Evolutionary conservation across 139 green algal species (phyloP).

Genomic region (Micractinium conductrix): DNA sequence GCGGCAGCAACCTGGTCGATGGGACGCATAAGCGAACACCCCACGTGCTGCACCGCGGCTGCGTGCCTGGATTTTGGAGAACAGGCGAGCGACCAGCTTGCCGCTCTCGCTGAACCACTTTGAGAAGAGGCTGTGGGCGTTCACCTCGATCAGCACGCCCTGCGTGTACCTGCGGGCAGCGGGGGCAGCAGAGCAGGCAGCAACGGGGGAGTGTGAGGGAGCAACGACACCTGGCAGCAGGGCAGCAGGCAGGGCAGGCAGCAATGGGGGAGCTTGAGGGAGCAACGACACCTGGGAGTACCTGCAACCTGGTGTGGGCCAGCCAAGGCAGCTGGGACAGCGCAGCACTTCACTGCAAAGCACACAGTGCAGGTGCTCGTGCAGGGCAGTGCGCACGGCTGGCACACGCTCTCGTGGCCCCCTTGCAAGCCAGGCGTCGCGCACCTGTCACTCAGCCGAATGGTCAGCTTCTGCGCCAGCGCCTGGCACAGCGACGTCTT

Average conservation of each 20-base stretch:
- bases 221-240: neutral
- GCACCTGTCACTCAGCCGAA: constrained; percentile 51
- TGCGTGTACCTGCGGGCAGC: constrained; percentile 72
- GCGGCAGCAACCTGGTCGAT: too few relatives aligned
- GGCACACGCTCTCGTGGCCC: too few relatives aligned
- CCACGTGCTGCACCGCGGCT: neutral
- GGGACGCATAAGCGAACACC: too few relatives aligned
- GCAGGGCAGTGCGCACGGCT: neutral
- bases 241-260: neutral
- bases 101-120: constrained; percentile 95
- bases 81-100: constrained; percentile 74
- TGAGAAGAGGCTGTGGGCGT: constrained; percentile 96
- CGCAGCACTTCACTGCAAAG: too few relatives aligned
- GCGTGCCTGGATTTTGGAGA: constrained; percentile 74
- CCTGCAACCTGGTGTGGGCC: too few relatives aligned
- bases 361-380: neutral
- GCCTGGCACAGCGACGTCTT: constrained; percentile 90
- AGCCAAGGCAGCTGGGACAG: neutral
- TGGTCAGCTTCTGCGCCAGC: constrained; percentile 80
- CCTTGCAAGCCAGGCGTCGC: neutral
- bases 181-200: neutral
- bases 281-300: neutral
- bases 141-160: constrained; percentile 91
- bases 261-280: neutral
- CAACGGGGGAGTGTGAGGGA: neutral